Percentiles rank a stretch among this genome's conserved stretches.
Conservation (phyloP, 1,284 basidiomycete species). For the Pisolithus thermaeus region DNA sequence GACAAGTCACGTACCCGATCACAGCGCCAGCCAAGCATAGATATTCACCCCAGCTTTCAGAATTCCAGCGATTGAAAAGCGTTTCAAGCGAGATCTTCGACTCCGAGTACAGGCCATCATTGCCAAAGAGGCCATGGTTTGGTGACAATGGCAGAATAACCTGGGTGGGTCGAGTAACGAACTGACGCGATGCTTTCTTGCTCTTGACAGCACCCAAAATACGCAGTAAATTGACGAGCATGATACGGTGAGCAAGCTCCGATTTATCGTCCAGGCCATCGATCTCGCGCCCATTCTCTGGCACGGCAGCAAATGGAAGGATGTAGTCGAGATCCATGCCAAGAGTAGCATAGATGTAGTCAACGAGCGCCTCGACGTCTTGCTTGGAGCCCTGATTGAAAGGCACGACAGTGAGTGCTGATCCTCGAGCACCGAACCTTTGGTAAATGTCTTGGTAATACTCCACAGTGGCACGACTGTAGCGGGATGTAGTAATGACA, state of each 20-base stretch:
- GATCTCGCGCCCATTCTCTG: slow-evolving; percentile 97
- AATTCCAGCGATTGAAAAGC: slow-evolving; percentile 94
- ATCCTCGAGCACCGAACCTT: slow-evolving; percentile 89
- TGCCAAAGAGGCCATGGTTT: slow-evolving; percentile 97
- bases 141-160: slow-evolving; percentile 96
- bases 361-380: slow-evolving; percentile 94
- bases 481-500: slow-evolving; percentile 95
- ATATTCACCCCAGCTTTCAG: slow-evolving; percentile 99
- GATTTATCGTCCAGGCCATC: slow-evolving; percentile 96
- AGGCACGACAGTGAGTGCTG: slow-evolving; percentile 93
- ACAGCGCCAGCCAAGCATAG: slow-evolving; percentile 96
- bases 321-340: slow-evolving; percentile 97
- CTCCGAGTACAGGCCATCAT: slow-evolving; percentile 97
- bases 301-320: slow-evolving; percentile 95
- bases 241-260: slow-evolving; percentile 96
- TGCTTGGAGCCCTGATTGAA: slow-evolving; percentile 99
- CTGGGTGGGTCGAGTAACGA: slow-evolving; percentile 96
- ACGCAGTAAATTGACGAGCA: slow-evolving; percentile 92
- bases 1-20: slow-evolving; percentile 65
- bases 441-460: slow-evolving; percentile 99
- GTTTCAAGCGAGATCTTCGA: slow-evolving; percentile 98
- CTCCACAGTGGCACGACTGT: slow-evolving; percentile 90
- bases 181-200: slow-evolving; percentile 95
- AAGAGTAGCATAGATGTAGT: slow-evolving; percentile 95
- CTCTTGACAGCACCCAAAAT: slow-evolving; percentile 95